Percentiles rank a stretch among this genome's conserved stretches.
These are phyloP conservation scores for Medicago ruthenica DNA, from an alignment of 306 rosid genomes.

Conservation along the genomic window DNA sequence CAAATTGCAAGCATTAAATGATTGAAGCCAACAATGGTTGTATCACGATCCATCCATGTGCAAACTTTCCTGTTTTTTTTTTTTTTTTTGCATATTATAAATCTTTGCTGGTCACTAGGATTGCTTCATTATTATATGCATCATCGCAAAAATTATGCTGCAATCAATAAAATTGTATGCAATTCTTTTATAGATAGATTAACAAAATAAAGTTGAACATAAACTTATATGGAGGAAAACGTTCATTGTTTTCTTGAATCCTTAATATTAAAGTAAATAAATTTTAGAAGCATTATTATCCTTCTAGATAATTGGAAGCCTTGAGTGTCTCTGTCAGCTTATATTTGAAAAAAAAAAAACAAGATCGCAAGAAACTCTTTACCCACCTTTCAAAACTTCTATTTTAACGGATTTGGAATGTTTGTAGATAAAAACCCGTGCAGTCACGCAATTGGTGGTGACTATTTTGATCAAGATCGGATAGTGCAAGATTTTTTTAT, in stretches of 20 bases:
- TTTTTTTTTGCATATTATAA: not conserved
- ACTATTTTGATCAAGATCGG: not conserved
- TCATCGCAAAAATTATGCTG: conserved; percentile 10
- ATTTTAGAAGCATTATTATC: not conserved
- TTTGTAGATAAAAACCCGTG: not conserved
- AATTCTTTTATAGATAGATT: not conserved
- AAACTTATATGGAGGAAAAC: not conserved
- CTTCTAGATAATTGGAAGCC: not conserved
- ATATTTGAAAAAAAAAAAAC: not conserved
- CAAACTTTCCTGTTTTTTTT: too few relatives aligned
- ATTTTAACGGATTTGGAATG: not conserved
- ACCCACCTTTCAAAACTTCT: not conserved
- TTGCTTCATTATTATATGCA: conserved; percentile 15
- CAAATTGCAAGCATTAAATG: conserved; percentile 20
- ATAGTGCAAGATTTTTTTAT: not conserved
- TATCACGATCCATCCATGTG: not conserved
- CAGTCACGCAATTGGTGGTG: not conserved
- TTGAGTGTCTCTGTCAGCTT: not conserved
- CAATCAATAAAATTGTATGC: not conserved
- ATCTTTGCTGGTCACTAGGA: not conserved
- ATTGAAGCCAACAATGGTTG: not conserved
- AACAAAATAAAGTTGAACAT: not conserved
- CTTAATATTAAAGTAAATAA: not conserved
- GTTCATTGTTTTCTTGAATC: not conserved
- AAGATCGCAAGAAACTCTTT: not conserved